Evolutionary conservation across 176 grass and related monocot genomes (phyloP), one percentile per base, ranked within the genome.

Genomic region (Carex littledalei): DNA sequence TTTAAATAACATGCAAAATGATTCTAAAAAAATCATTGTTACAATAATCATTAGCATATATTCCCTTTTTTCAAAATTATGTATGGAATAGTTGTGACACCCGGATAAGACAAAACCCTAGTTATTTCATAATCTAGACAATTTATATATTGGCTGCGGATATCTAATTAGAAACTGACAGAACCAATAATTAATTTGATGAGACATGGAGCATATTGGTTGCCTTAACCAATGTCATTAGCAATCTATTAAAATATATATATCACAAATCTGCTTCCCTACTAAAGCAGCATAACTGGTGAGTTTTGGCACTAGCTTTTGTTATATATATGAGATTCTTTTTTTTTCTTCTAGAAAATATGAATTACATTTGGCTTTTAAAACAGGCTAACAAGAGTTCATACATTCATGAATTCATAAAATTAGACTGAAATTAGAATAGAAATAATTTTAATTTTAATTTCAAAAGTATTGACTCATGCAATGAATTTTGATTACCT

Each of bases 41-140:
- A 54, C n/a, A 55, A 54, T 54, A 21, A 77, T 77, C 47, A 49
- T 47, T 55, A 29, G 47, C 47, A 77, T 77, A 77, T 77, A 77
- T 77, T 29, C 45, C 45, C 21, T 77, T 21, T 77, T 72, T 29
- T 72, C 3, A 47, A 47, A 54, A 77, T 77, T 77, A 55, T 55
- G 31, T 77, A 77, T 77, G 21, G 49, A 77, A 77, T 77, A 77
- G 31, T 54, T 54, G 2, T 72, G 11, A 31, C 53, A 24, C 49
- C 72, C 18, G 72, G 71, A 55, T 31, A 77, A 52, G 47, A 77
- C 72, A 77, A 54, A 21, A 21, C 47, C 10, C 72, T 31, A 29
- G 49, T 29, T 77, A 54, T 47, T 22, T 63, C 60, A 76, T 76
- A 52, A 21, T 24, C 71, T 53, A 52, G 10, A 50, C 11, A 76